Evolutionary conservation across 148 eudicot species (phyloP).

Genomic region (Fallopia convolvulus): DNA sequence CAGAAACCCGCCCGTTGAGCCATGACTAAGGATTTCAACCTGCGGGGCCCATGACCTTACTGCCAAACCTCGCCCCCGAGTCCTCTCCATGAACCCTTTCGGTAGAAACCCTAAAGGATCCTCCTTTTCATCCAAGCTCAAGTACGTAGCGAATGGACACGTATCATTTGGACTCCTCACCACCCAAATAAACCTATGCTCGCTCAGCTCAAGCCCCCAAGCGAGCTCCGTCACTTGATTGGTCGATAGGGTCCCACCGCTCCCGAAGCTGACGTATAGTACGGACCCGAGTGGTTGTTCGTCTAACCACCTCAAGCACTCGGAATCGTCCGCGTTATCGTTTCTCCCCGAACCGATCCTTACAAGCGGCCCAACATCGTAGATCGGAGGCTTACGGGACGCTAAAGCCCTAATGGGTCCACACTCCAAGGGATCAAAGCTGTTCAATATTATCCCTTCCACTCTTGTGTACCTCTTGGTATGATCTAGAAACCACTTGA

Average conservation of each 20-base stretch:
- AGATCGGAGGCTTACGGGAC: not conserved
- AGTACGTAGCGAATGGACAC: not conserved
- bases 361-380: not conserved
- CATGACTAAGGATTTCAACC: conserved; percentile 6
- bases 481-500: not conserved
- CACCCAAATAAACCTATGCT: conserved; percentile 4
- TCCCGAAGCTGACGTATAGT: not conserved
- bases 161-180: conserved; percentile 6
- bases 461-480: not conserved
- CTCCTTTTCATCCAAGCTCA: not conserved
- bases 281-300: not conserved
- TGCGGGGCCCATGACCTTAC: conserved; percentile 16
- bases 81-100: conserved; percentile 12
- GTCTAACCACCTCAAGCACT: not conserved
- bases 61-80: not conserved
- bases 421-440: not conserved
- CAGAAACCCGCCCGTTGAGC: conserved; percentile 8
- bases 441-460: not conserved
- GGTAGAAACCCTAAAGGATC: conserved; percentile 10
- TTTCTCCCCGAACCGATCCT: not conserved
- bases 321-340: not conserved
- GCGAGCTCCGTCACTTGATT: not conserved
- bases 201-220: conserved; percentile 2
- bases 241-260: conserved; percentile 8
- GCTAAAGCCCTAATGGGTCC: not conserved